Conservation (phyloP, 2,329 filamentous ascomycete species). For the Paraphoma chrysanthemicola region DNA sequence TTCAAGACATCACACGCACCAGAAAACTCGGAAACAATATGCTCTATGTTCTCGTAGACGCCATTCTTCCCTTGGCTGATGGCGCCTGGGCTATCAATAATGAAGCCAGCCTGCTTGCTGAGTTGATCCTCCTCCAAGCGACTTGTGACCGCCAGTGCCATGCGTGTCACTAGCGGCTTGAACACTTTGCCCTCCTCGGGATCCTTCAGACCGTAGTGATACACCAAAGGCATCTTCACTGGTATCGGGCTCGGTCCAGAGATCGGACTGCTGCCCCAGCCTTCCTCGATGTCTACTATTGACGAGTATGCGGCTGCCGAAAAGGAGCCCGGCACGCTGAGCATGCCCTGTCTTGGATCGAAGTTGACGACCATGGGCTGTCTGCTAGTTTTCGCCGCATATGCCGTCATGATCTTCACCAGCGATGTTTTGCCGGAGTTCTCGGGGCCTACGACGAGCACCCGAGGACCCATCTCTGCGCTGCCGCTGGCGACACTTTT, state of each 20-base stretch:
- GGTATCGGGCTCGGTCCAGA: conserved; percentile 87
- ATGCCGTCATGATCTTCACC: conserved; percentile 77
- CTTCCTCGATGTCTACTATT: conserved; percentile 85
- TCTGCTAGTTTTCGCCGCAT: conserved; percentile 75
- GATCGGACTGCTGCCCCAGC: conserved; percentile 89
- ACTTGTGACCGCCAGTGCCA: conserved; percentile 80
- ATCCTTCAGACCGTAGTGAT: conserved; percentile 79
- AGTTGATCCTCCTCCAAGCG: conserved; percentile 77
- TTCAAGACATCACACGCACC: conserved; percentile 55
- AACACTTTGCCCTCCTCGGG: conserved; percentile 75
- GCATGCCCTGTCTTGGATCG: conserved; percentile 74
- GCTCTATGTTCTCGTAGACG: conserved; percentile 78
- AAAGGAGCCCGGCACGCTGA: conserved; percentile 72
- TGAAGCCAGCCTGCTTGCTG: conserved; percentile 75
- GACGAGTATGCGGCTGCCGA: conserved; percentile 87
- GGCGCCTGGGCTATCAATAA: conserved; percentile 83
- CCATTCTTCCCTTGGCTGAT: conserved; percentile 68
- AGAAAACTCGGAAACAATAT: conserved; percentile 75
- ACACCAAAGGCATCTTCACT: conserved; percentile 89
- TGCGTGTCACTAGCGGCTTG: conserved; percentile 73
- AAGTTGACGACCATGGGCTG: conserved; percentile 86
- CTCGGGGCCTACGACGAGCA: conserved; percentile 81
- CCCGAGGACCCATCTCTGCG: conserved; percentile 71
- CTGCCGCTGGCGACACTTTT: conserved; percentile 55
- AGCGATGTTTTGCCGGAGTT: conserved; percentile 85